Evolutionary conservation across 768 basidiomycete species (phyloP), one percentile per base, ranked within the genome.

Genomic region (Trametes cingulata): DNA sequence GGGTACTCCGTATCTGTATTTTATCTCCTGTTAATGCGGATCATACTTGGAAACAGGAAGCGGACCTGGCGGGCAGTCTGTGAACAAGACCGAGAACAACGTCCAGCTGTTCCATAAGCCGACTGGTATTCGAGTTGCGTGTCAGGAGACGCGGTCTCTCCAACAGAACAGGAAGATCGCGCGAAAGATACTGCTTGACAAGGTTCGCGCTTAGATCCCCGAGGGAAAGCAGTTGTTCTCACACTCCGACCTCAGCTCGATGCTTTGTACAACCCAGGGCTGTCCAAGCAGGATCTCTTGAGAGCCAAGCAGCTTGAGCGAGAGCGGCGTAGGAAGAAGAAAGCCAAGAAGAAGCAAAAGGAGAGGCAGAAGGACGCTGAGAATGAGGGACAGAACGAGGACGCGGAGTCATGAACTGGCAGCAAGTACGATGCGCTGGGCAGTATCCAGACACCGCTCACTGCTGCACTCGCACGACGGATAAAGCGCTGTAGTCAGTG

Each of bases 21-120:
- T 57, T 47, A 45, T 39, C 14, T 33, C 53, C 43, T 51, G 20
- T 24, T 54, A 58, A 52, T 53, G 62, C 37, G 60, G n/a, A 54
- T 60, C 35, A 52, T 56, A 22, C 29, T 37, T n/a, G 29, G 10
- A 1, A 48, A 25, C 68, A 94, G 93, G 93, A 45, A 87, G 91
- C 69, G 95, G 93, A 17, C 93, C 94, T 62, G 95, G 95, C 27
- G 95, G 95, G n/a, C 95, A 98, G 79, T 94, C 93, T 25, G 87
- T 96, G 71, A 96, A 98, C 79, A 98, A 97, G 77, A 93, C 92
- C 60, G 83, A 88, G 78, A 87, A 95, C 74, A 90, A 92, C 69
- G 94, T 96, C 25, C 93, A 94, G 69, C 78, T 98, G 27, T 75
- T 93, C 40, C 95, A 98, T 71, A 88, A 86, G 65, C 94, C 95